Evolutionary conservation across 2,329 filamentous ascomycete genomes (phyloP).

Genomic region (Ceratocystis cubensis): DNA sequence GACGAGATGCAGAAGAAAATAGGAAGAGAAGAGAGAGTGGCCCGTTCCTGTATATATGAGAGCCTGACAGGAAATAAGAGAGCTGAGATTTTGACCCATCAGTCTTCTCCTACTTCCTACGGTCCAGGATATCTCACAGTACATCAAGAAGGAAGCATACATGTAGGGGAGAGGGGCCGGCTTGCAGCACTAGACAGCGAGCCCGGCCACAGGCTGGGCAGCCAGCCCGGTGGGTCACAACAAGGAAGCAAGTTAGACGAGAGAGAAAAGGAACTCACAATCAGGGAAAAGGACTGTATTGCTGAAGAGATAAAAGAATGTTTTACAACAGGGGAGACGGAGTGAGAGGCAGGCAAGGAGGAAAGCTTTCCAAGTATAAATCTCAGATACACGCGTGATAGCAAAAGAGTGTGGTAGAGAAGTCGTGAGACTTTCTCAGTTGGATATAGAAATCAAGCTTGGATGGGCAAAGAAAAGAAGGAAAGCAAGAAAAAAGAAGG

Average conservation of each 20-base stretch:
- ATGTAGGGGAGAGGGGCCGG: not conserved
- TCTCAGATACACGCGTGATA: not conserved
- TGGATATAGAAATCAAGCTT: slow-evolving; percentile 17
- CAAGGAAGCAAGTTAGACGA: not conserved
- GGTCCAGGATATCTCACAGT: not conserved
- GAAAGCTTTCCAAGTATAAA: slow-evolving; percentile 1
- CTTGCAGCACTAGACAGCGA: not conserved
- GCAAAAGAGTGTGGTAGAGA: slow-evolving; percentile 21
- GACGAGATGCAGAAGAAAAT: not conserved
- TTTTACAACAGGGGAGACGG: not conserved
- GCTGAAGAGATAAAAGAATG: not conserved
- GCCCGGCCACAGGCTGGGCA: not conserved
- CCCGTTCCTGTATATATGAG: not conserved
- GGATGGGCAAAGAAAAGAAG: slow-evolving; percentile 10
- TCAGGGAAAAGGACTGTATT: not conserved
- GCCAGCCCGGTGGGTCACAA: not conserved
- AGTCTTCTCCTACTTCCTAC: not conserved
- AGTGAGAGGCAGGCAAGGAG: not conserved
- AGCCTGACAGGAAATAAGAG: not conserved
- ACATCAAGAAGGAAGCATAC: not conserved
- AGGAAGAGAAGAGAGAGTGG: slow-evolving; percentile 1
- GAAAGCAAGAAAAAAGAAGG: slow-evolving; percentile 6
- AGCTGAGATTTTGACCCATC: not conserved
- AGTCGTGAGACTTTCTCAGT: slow-evolving; percentile 18
- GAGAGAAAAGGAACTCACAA: not conserved